phyloP scores from a whole-genome alignment of 2,329 filamentous ascomycete species.

The Ceratocystis lukuohia region DNA sequence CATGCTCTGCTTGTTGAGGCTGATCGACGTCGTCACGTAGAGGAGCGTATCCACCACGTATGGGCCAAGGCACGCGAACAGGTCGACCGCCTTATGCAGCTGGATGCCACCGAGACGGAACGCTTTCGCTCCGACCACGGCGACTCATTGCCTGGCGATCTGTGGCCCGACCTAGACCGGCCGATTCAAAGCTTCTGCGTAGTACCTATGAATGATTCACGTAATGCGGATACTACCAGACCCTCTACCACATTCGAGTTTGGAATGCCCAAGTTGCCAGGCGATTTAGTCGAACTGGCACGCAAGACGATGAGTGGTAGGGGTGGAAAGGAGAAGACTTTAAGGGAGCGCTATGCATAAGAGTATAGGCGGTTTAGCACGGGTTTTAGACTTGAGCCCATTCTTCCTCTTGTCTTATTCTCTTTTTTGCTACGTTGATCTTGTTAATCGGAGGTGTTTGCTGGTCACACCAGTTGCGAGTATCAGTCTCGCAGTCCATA shows the following conservation, averaged over 20 bases:
- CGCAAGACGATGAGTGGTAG: slow-evolving; percentile 7
- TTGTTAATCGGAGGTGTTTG: neutral
- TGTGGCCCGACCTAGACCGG: slow-evolving; percentile 67
- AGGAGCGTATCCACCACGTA: slow-evolving; percentile 59
- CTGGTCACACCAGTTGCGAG: neutral
- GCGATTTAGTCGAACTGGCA: slow-evolving; percentile 6
- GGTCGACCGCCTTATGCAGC: slow-evolving; percentile 59
- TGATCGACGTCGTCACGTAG: slow-evolving; percentile 56
- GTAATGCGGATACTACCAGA: slow-evolving; percentile 10
- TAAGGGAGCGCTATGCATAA: slow-evolving; percentile 3
- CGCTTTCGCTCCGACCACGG: slow-evolving; percentile 70
- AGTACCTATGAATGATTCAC: slow-evolving; percentile 28
- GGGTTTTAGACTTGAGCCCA: neutral
- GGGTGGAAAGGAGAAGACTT: neutral
- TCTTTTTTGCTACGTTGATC: neutral
- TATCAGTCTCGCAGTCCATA: slow-evolving; percentile 5
- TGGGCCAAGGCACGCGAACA: slow-evolving; percentile 66
- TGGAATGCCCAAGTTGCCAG: slow-evolving; percentile 17
- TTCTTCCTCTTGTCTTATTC: neutral
- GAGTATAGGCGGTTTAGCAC: neutral
- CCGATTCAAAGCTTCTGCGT: slow-evolving; percentile 42
- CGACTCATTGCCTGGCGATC: slow-evolving; percentile 72
- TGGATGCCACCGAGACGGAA: slow-evolving; percentile 61
- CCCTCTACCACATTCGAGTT: neutral
- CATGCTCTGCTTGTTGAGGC: slow-evolving; percentile 74